phyloP scores from a whole-genome alignment of 1,284 basidiomycete genomes.

The Trichosporon sp. region DNA sequence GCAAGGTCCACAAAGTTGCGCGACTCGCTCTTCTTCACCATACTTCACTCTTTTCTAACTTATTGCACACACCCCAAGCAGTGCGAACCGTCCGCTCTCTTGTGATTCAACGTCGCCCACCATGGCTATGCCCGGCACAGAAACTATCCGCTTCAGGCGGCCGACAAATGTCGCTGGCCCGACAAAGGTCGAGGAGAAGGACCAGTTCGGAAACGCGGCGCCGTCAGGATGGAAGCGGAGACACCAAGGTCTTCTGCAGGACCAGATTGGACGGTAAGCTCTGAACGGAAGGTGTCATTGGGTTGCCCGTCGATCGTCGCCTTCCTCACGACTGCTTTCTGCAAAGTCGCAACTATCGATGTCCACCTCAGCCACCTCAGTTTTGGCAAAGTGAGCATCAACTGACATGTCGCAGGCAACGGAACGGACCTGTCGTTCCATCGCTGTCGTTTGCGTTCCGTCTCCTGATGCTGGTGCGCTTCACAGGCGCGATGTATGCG shows the following conservation, averaged over 20 bases:
- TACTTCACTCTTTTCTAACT: background rate
- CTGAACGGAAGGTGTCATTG: no score
- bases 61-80: background rate
- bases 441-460: constrained; percentile 79
- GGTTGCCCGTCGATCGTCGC: no score
- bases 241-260: constrained; percentile 56
- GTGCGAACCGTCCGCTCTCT: constrained; percentile 5
- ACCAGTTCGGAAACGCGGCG: constrained; percentile 50
- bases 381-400: background rate
- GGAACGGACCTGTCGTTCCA: constrained; percentile 71
- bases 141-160: constrained; percentile 53
- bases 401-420: constrained; percentile 34
- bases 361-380: no score
- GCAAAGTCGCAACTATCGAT: no score
- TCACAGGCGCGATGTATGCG: constrained; percentile 91
- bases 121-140: constrained; percentile 49
- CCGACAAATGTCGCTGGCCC: constrained; percentile 46
- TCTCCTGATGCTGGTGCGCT: constrained; percentile 76
- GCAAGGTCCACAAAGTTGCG: constrained; percentile 1
- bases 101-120: background rate
- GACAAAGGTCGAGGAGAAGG: constrained; percentile 40
- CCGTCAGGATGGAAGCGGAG: constrained; percentile 52
- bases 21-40: background rate
- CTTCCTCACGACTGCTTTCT: no score
- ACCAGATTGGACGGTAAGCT: constrained; percentile 49